These are phyloP conservation scores for Neoascochyta sp. DNA, from an alignment of 2,329 filamentous ascomycete genomes.

Conservation along the genomic window DNA sequence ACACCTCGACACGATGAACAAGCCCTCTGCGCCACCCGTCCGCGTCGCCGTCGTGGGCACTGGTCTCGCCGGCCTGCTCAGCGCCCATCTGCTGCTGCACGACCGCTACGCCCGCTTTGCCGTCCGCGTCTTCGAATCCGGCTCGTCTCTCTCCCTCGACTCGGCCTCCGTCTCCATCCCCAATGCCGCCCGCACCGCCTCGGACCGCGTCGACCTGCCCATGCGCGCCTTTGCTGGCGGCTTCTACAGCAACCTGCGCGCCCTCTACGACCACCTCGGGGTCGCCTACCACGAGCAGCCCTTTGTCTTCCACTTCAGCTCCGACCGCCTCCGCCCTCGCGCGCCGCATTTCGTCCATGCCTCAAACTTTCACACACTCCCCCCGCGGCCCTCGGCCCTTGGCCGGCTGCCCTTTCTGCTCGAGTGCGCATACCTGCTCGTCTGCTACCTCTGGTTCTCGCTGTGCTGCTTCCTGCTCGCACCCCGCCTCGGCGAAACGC, in stretches of 20 bases:
- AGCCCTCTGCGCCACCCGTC: too few relatives aligned
- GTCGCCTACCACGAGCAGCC: conserved; percentile 50
- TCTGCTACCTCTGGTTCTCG: conserved; percentile 55
- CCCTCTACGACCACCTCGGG: conserved; percentile 55
- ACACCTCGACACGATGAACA: too few relatives aligned
- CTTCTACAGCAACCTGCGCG: conserved; percentile 55
- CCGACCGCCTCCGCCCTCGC: conserved; percentile 9
- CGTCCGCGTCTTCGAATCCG: conserved; percentile 47
- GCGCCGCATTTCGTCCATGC: conserved; percentile 52
- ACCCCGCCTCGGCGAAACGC: conserved; percentile 44
- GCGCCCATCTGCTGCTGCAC: conserved; percentile 44
- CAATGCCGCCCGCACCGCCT: conserved; percentile 18
- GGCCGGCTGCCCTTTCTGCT: conserved; percentile 41
- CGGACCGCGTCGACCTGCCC: conserved; percentile 46
- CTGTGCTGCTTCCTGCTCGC: conserved; percentile 50
- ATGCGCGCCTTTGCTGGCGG: conserved; percentile 52
- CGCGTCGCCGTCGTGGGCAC: conserved; percentile 48
- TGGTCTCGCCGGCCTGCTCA: conserved; percentile 50
- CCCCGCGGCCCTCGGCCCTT: conserved; percentile 40
- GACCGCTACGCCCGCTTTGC: conserved; percentile 42
- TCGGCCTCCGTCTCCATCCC: conserved; percentile 43
- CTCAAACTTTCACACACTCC: conserved; percentile 52
- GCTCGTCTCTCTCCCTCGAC: conserved; percentile 44
- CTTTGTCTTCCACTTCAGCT: conserved; percentile 54
- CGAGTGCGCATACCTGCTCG: conserved; percentile 45